These are phyloP conservation scores for Exophiala sp. DNA, from an alignment of 2,329 filamentous ascomycete species.

Conservation along the genomic window DNA sequence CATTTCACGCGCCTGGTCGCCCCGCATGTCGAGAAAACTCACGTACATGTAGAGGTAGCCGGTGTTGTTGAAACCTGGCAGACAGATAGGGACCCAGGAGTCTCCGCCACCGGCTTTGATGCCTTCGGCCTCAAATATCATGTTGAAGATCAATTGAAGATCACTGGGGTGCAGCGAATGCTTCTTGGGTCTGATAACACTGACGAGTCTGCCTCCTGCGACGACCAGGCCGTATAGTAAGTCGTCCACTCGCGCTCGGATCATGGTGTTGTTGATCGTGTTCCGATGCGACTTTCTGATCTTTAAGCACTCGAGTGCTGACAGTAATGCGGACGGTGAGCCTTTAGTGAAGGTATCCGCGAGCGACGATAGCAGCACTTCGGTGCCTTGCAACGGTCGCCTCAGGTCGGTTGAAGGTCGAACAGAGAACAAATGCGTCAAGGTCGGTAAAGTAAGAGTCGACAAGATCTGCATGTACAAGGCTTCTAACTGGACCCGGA, in stretches of 20 bases:
- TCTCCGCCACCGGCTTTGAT: slow-evolving; percentile 91
- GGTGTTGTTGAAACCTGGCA: slow-evolving; percentile 93
- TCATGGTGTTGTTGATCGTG: slow-evolving; percentile 76
- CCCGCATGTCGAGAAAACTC: slow-evolving; percentile 71
- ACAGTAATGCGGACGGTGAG: slow-evolving; percentile 80
- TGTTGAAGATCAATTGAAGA: slow-evolving; percentile 95
- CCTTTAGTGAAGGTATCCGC: slow-evolving; percentile 92
- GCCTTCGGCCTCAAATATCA: slow-evolving; percentile 92
- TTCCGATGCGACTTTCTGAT: slow-evolving; percentile 81
- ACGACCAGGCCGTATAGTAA: slow-evolving; percentile 91
- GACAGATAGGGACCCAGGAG: slow-evolving; percentile 93
- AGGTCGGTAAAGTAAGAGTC: slow-evolving; percentile 79
- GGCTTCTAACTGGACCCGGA: slow-evolving; percentile 81
- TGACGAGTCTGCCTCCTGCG: slow-evolving; percentile 85
- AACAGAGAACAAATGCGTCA: slow-evolving; percentile 80
- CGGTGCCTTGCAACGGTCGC: slow-evolving; percentile 83
- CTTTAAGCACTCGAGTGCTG: slow-evolving; percentile 87
- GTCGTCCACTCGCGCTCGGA: slow-evolving; percentile 69
- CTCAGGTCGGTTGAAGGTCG: slow-evolving; percentile 91
- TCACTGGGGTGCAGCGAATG: slow-evolving; percentile 95
- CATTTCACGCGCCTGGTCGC: slow-evolving; percentile 41
- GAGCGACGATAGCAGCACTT: slow-evolving; percentile 80
- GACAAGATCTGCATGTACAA: slow-evolving; percentile 98
- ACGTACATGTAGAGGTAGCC: slow-evolving; percentile 99
- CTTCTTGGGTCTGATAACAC: slow-evolving; percentile 86